Percentiles rank a stretch among this genome's conserved stretches.
phyloP scores from a whole-genome alignment of 352 stramenopile species.

The Nothophytophthora sp. region DNA sequence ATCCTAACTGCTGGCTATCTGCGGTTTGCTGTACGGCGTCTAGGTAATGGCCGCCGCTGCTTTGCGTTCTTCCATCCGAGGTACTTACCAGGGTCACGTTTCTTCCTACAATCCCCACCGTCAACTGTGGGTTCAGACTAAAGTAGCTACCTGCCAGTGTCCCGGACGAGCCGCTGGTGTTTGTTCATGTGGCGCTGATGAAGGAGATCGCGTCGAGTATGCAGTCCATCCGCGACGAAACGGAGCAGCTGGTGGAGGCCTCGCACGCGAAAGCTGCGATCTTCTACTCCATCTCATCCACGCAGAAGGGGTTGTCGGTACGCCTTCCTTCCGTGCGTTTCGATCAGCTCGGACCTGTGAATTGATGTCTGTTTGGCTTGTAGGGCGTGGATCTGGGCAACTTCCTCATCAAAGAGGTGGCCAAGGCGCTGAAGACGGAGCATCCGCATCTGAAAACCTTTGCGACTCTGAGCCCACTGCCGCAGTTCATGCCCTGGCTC shows the following conservation, averaged over 20 bases:
- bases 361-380: constrained; percentile 13
- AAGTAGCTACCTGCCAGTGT: constrained; percentile 38
- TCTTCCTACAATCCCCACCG: neutral
- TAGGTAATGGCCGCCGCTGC: constrained; percentile 79
- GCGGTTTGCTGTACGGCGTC: neutral
- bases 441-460: constrained; percentile 83
- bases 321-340: neutral
- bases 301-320: constrained; percentile 89
- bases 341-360: neutral
- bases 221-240: constrained; percentile 87
- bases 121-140: neutral
- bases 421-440: constrained; percentile 77
- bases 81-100: too few relatives aligned
- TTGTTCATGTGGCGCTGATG: constrained; percentile 95
- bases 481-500: constrained; percentile 93
- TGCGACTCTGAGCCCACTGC: constrained; percentile 95
- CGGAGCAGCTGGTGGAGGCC: constrained; percentile 60
- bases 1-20: neutral
- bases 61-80: constrained; percentile 96
- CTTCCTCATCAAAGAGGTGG: constrained; percentile 96
- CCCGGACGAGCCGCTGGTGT: constrained; percentile 92
- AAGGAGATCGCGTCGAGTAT: constrained; percentile 90
- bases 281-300: constrained; percentile 97
- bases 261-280: constrained; percentile 80
- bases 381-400: constrained; percentile 95